Evolutionary conservation across 306 rosid species (phyloP), one percentile per base, ranked within the genome.

Genomic region (Trifolium pratense): DNA sequence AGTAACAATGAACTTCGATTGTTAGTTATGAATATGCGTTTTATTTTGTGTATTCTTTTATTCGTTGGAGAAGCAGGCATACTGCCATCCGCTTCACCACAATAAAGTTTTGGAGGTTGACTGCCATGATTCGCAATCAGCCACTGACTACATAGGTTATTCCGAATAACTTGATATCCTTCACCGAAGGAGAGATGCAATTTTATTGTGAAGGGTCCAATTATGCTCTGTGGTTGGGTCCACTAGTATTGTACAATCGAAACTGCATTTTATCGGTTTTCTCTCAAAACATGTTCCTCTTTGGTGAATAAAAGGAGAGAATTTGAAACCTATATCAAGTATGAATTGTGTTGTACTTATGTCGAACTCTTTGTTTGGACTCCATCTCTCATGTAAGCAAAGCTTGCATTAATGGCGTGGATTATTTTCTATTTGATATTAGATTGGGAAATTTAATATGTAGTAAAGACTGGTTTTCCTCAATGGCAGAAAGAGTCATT

Each of bases 361-460:
- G 20, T 9, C 17, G 7, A 63, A 56, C 25, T 75, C 66, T 26
- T 57, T 75, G 69, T 67, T 25, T 65, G 66, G 23, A 20, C 36
- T 60, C 45, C 57, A 0, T 18, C 53, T 15, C 36, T 31, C 75
- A 39, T 34, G 8, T 65, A 46, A 64, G 32, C n/a, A 53, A 81
- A 57, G 26, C 10, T 36, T 48, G 45, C 40, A 17, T 37, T 57
- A 37, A 37, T 49, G 49, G 11, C 39, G 39, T 57, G 66, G 21
- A 46, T 66, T 56, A n/a, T 73, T 49, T 64, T 58, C 25, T 71
- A 71, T 66, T 36, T 32, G 32, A 51, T 49, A 25, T 77, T 77
- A 66, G 56, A 15, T 23, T 66, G 57, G 17, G 37, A 36, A 9
- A 49, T 80, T 26, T 39, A 25, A 49, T 74, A 51, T 12, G 9